Evolutionary conservation across 169 alveolate genomes (phyloP).

Genomic region (Plasmodium adleri): DNA sequence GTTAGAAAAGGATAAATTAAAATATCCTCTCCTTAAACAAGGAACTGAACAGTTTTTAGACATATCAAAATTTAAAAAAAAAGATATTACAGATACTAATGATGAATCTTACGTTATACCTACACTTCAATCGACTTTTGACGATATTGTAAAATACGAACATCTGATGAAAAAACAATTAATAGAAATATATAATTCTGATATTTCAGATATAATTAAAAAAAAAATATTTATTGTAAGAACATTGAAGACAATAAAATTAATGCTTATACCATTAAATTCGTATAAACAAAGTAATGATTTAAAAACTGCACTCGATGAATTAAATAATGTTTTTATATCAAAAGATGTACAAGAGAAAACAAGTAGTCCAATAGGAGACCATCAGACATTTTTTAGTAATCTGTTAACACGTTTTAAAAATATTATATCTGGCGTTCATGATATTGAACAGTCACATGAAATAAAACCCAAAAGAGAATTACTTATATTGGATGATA

Average conservation of each 20-base stretch:
- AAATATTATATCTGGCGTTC: neutral
- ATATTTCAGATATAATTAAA: constrained; percentile 13
- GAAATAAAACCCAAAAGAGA: neutral
- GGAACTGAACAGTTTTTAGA: constrained; percentile 6
- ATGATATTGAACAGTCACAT: neutral
- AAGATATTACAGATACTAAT: neutral
- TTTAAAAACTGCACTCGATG: constrained; percentile 2
- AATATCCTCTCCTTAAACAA: constrained; percentile 17
- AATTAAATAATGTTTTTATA: constrained; percentile 6
- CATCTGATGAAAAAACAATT: constrained; percentile 22
- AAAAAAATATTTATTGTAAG: constrained; percentile 18
- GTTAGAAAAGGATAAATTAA: constrained; percentile 26
- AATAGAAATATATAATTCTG: constrained; percentile 13
- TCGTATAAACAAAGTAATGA: constrained; percentile 9
- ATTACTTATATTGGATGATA: neutral
- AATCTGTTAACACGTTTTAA: too few species aligned
- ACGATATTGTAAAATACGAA: constrained; percentile 53
- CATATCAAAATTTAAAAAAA: constrained; percentile 28
- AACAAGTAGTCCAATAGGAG: neutral
- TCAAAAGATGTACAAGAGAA: neutral
- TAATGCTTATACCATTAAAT: constrained; percentile 14
- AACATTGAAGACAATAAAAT: constrained; percentile 10
- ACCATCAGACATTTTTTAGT: neutral
- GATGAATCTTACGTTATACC: neutral
- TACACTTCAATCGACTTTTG: neutral